Conservation (phyloP, 257 asterid species). For the Euphrasia confusa region DNA sequence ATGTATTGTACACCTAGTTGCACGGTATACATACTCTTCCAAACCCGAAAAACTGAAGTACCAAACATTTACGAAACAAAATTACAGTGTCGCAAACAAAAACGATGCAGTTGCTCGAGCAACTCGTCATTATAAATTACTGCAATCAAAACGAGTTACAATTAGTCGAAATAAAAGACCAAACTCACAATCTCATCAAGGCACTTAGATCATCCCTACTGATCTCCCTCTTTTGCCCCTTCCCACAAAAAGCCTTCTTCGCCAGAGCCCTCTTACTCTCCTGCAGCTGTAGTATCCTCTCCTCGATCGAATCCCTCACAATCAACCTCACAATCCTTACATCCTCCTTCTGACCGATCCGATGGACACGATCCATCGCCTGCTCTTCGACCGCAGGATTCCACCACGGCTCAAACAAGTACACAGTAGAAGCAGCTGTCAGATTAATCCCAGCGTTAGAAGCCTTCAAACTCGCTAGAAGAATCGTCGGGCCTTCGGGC, state of each 20-base stretch:
- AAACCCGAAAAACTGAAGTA: too few species aligned
- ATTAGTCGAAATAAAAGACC: too few species aligned
- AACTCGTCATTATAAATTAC: too few species aligned
- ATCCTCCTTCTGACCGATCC: constrained; percentile 75
- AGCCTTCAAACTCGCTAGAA: constrained; percentile 86
- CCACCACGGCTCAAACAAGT: constrained; percentile 96
- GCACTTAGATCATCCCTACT: constrained; percentile 56
- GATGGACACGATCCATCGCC: constrained; percentile 92
- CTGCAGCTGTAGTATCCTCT: constrained; percentile 67
- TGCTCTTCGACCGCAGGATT: constrained; percentile 94
- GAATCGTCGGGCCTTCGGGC: constrained; percentile 63
- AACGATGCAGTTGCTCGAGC: too few species aligned
- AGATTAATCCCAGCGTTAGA: constrained; percentile 78
- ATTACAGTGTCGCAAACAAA: too few species aligned
- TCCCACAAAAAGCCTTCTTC: constrained; percentile 53
- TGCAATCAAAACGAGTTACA: too few species aligned
- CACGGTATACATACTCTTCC: too few species aligned
- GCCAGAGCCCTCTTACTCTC: constrained; percentile 70
- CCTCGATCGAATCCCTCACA: constrained; percentile 70
- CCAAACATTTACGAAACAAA: too few species aligned
- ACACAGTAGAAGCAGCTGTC: constrained; percentile 75
- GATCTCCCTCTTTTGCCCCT: constrained; percentile 50
- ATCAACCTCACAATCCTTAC: constrained; percentile 76
- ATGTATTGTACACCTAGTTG: too few species aligned
- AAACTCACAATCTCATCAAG: constrained; percentile 52